phyloP scores from a whole-genome alignment of 192 early-diverging fungal genomes.

The Backusella luteola region DNA sequence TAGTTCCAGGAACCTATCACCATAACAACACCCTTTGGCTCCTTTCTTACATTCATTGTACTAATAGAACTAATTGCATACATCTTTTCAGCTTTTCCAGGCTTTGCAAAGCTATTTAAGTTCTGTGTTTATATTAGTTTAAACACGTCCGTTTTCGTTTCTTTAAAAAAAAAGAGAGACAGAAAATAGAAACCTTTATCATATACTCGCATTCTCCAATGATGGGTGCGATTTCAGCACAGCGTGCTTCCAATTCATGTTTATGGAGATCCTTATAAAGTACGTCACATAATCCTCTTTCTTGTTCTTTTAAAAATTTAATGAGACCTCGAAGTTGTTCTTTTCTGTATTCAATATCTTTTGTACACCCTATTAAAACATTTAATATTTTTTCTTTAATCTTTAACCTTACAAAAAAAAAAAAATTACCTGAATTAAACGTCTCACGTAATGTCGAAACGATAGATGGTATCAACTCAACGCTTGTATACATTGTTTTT shows the following conservation, averaged over 20 bases:
- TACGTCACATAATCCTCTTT: background rate
- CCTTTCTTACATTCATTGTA: slow-evolving; percentile 54
- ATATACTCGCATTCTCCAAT: slow-evolving; percentile 6
- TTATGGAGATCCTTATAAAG: slow-evolving; percentile 6
- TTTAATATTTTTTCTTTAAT: background rate
- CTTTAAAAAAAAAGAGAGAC: background rate
- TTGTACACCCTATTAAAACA: background rate
- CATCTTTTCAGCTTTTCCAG: slow-evolving; percentile 38
- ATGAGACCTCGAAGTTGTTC: background rate
- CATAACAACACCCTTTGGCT: slow-evolving; percentile 75
- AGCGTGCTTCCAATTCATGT: background rate
- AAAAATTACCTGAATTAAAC: background rate
- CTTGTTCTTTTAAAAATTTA: slow-evolving; percentile 4
- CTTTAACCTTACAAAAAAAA: background rate
- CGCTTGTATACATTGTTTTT: background rate
- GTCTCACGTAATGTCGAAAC: background rate
- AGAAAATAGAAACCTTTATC: slow-evolving; percentile 1
- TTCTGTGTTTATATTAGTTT: slow-evolving; percentile 36
- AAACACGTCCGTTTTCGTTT: background rate
- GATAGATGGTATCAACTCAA: background rate
- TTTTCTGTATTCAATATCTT: background rate
- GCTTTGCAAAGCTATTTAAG: slow-evolving; percentile 56
- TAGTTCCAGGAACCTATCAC: slow-evolving; percentile 63
- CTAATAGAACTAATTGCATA: slow-evolving; percentile 42
- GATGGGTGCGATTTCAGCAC: slow-evolving; percentile 4